These are phyloP conservation scores for Boletus pseudopeckii DNA, from an alignment of 768 basidiomycete genomes.

Conservation along the genomic window DNA sequence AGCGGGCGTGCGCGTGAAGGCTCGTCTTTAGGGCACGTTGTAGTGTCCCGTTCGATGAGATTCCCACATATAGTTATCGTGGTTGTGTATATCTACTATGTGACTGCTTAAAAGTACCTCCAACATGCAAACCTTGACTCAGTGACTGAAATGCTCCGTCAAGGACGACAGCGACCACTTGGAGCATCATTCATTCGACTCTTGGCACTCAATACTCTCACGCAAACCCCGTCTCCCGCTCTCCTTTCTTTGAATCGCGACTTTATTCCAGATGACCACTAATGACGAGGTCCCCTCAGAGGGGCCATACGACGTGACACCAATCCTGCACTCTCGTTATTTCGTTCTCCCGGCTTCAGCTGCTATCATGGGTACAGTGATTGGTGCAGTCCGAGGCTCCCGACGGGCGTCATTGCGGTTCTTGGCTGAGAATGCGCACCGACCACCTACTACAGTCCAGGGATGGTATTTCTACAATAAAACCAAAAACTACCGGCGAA, in stretches of 20 bases:
- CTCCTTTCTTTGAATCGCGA: neutral
- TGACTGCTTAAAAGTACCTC: neutral
- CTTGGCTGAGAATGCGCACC: constrained; percentile 90
- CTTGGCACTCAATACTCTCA: neutral
- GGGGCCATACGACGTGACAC: constrained; percentile 28
- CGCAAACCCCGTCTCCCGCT: neutral
- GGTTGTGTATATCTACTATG: no score
- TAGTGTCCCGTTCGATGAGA: neutral
- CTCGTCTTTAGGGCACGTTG: constrained; percentile 40
- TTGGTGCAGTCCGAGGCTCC: constrained; percentile 73
- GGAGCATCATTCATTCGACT: no score
- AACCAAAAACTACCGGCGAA: constrained; percentile 88
- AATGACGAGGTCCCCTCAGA: constrained; percentile 5
- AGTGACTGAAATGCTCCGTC: neutral
- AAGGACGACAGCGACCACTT: neutral
- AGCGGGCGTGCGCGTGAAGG: constrained; percentile 58
- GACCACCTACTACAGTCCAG: constrained; percentile 76
- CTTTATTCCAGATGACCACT: constrained; percentile 16
- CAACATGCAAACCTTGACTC: neutral
- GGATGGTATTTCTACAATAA: constrained; percentile 98
- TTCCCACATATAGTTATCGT: no score
- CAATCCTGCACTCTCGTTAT: constrained; percentile 43
- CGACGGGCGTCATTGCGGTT: constrained; percentile 72
- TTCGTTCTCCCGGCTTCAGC: constrained; percentile 61
- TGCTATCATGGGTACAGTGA: constrained; percentile 56